Percentiles rank a stretch among this genome's conserved stretches.
phyloP scores from a whole-genome alignment of 768 basidiomycete genomes.

The Kockovaella imperatae region DNA sequence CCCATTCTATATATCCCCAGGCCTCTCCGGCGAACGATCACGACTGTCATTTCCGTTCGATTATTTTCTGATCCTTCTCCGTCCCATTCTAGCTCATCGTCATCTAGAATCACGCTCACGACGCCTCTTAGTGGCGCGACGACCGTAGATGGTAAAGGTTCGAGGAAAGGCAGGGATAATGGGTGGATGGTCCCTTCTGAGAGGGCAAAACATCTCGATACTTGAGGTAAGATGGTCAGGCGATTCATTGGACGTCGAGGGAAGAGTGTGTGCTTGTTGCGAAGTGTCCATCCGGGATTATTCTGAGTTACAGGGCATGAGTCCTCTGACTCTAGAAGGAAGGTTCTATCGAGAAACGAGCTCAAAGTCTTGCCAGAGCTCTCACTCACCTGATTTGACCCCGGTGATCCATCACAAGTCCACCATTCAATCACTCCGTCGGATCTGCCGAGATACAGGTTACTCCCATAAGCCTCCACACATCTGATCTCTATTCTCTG shows the following conservation, averaged over 20 bases:
- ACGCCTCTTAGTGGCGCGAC: conserved; percentile 77
- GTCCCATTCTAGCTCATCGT: conserved; percentile 49
- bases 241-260: conserved; percentile 67
- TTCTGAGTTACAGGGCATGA: conserved; percentile 45
- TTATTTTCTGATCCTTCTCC: conserved; percentile 25
- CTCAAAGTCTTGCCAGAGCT: not conserved
- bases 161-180: conserved; percentile 71
- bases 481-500: conserved; percentile 20
- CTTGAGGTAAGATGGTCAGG: conserved; percentile 67
- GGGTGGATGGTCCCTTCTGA: conserved; percentile 57
- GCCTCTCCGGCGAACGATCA: conserved; percentile 40
- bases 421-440: conserved; percentile 80
- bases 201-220: conserved; percentile 65
- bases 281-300: conserved; percentile 57
- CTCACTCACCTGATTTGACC: conserved; percentile 16
- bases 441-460: conserved; percentile 77
- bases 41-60: conserved; percentile 37
- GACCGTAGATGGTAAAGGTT: conserved; percentile 54
- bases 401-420: conserved; percentile 51
- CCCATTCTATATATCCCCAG: conserved; percentile 45
- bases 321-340: not conserved
- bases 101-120: conserved; percentile 71
- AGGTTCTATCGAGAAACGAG: not conserved
- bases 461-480: conserved; percentile 48
- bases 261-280: conserved; percentile 64